These are phyloP conservation scores for Aspergillus ustus DNA, from an alignment of 2,329 filamentous ascomycete genomes.

Conservation along the genomic window DNA sequence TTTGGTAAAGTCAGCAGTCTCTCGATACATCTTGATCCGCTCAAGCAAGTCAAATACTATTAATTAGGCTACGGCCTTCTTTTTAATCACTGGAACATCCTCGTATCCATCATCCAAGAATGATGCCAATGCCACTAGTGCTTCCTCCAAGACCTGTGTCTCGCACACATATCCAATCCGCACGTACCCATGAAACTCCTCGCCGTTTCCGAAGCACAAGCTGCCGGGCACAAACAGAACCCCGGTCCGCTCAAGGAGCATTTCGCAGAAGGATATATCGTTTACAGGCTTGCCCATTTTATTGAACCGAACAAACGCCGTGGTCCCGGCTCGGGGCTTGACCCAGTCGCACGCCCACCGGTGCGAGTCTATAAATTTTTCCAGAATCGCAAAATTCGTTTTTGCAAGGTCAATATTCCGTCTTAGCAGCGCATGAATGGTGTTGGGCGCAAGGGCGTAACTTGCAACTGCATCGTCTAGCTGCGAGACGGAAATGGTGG, in stretches of 20 bases:
- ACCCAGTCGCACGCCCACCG: slow-evolving; percentile 69
- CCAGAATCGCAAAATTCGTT: slow-evolving; percentile 69
- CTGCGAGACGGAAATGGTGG: slow-evolving; percentile 82
- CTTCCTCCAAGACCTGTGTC: slow-evolving; percentile 68
- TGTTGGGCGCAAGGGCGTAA: slow-evolving; percentile 70
- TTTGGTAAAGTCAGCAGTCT: not conserved
- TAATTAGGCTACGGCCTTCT: slow-evolving; percentile 37
- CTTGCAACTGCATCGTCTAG: slow-evolving; percentile 79
- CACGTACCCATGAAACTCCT: slow-evolving; percentile 73
- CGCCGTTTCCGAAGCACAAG: slow-evolving; percentile 68
- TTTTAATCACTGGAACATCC: slow-evolving; percentile 58
- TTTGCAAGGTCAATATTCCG: slow-evolving; percentile 71
- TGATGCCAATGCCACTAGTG: slow-evolving; percentile 57
- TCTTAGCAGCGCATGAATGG: slow-evolving; percentile 66
- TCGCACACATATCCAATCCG: slow-evolving; percentile 75
- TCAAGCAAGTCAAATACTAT: not conserved
- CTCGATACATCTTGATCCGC: not conserved
- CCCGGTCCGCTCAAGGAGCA: slow-evolving; percentile 67
- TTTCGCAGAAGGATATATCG: slow-evolving; percentile 70
- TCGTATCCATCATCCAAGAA: slow-evolving; percentile 61
- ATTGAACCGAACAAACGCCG: slow-evolving; percentile 74
- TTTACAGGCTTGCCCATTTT: slow-evolving; percentile 65
- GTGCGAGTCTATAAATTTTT: slow-evolving; percentile 69
- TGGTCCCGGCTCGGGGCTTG: slow-evolving; percentile 78
- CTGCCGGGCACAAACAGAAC: slow-evolving; percentile 75